phyloP scores from a whole-genome alignment of 192 early-diverging fungal genomes.

The Coemansia sp. region DNA sequence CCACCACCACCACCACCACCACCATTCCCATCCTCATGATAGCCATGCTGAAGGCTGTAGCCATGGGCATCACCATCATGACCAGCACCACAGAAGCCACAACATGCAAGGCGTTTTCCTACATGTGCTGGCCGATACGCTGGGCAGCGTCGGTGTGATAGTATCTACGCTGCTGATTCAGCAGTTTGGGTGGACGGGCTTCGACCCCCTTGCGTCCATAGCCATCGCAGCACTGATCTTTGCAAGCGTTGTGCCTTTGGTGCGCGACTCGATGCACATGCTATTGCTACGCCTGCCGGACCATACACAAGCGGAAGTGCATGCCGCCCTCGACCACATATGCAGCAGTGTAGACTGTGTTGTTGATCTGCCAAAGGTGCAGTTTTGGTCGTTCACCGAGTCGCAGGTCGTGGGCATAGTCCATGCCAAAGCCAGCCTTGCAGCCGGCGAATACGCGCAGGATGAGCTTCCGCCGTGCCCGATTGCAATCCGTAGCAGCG shows the following conservation, averaged over 20 bases:
- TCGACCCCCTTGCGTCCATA: conserved; percentile 92
- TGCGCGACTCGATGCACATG: conserved; percentile 65
- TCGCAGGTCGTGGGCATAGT: conserved; percentile 39
- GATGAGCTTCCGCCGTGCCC: conserved; percentile 32
- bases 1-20: conserved; percentile 40
- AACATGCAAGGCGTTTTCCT: conserved; percentile 94
- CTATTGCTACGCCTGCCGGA: conserved; percentile 51
- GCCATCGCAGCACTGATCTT: conserved; percentile 88
- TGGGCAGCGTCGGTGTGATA: conserved; percentile 95
- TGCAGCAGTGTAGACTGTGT: conserved; percentile 7
- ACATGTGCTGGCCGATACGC: conserved; percentile 90
- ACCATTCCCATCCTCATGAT: conserved; percentile 41
- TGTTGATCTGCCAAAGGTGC: conserved; percentile 18
- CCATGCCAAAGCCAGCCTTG: conserved; percentile 14
- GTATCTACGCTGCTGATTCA: conserved; percentile 88
- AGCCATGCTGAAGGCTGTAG: conserved; percentile 19
- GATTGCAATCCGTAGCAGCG: conserved; percentile 17
- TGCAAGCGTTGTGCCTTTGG: conserved; percentile 78
- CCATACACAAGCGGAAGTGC: conserved; percentile 33
- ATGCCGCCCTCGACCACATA: conserved; percentile 20
- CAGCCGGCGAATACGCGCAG: neutral
- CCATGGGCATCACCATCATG: conserved; percentile 53
- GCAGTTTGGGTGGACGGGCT: conserved; percentile 90
- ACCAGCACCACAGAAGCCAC: conserved; percentile 64
- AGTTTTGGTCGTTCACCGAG: conserved; percentile 47